Evolutionary conservation across 306 rosid species (phyloP), one percentile per base, ranked within the genome.

Genomic region (Lathyrus sativus): DNA sequence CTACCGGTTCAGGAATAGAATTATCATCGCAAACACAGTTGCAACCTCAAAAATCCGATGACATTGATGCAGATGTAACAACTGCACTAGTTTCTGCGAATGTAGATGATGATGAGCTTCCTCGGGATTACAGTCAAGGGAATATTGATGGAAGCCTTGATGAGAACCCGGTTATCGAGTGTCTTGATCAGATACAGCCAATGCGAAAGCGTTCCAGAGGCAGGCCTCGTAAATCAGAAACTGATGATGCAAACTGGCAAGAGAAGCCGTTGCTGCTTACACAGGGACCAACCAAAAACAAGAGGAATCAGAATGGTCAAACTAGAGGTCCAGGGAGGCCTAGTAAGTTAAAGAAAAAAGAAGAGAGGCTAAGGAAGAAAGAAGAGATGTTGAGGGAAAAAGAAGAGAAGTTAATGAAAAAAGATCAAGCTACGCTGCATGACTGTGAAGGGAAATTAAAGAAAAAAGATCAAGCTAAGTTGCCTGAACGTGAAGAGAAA

Each of bases 171-270:
- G 11, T 28, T 28, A 6, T 57, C 3, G 18, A 18, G 15, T 63
- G 11, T 73, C 15, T 18, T 13, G 19, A 45, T 14, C 24, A 19
- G 50, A 62, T 13, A 17, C 64, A 60, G 39, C 51, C 33, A 59
- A 78, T 66, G 57, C 65, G 60, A 49, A 78, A 72, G 64, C 56
- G 55, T 45, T 37, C 45, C 6, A 49, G 74, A 72, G 82, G 74
- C 33, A 72, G 74, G 65, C 78, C 79, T 63, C 53, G 13, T 70
- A 69, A 73, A 37, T 11, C 41, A 45, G 31, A 54, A 37, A 46
- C 66, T 39, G 65, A 3, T 39, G 65, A 3, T 56, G 9, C 28
- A 67, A 62, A 62, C 41, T 4, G 0, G 33, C 22, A 61, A 67
- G 44, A 48, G 66, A 44, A 24, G 48, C n/a, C 38, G 37, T 26